Percentiles rank a stretch among this genome's conserved stretches.
These are phyloP conservation scores for Macrophomina tecta DNA, from an alignment of 2,329 filamentous ascomycete species.

Conservation along the genomic window DNA sequence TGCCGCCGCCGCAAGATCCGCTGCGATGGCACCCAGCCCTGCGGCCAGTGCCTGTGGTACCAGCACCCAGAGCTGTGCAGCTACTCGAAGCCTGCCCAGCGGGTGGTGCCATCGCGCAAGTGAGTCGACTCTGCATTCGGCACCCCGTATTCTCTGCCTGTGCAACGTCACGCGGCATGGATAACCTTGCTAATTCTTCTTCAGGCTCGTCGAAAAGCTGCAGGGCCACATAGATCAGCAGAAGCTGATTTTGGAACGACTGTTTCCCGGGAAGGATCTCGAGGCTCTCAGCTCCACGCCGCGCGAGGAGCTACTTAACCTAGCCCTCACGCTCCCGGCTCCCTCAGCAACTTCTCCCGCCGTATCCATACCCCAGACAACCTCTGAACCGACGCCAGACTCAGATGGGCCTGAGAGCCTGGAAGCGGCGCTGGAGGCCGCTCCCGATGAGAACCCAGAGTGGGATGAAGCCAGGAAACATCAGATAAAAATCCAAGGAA, in stretches of 20 bases:
- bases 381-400: conserved; percentile 39
- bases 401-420: conserved; percentile 60
- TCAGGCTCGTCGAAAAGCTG: conserved; percentile 63
- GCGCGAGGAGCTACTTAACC: conserved; percentile 53
- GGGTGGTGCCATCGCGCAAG: conserved; percentile 80
- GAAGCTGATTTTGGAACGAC: conserved; percentile 48
- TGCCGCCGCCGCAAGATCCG: conserved; percentile 83
- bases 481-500: conserved; percentile 50
- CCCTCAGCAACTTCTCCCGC: conserved; percentile 29
- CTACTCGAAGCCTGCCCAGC: conserved; percentile 80
- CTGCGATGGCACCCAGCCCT: conserved; percentile 81
- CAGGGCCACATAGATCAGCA: conserved; percentile 57
- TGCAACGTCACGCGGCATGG: conserved; percentile 35
- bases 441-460: conserved; percentile 68
- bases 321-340: conserved; percentile 51
- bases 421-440: conserved; percentile 68
- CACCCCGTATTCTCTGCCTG: neutral
- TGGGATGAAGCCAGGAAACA: conserved; percentile 67
- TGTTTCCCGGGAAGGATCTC: conserved; percentile 51
- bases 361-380: conserved; percentile 27
- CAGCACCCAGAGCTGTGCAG: conserved; percentile 79
- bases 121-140: conserved; percentile 48
- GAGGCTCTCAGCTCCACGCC: conserved; percentile 48
- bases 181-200: conserved; percentile 65
- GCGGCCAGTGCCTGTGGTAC: conserved; percentile 82